Percentiles rank a stretch among this genome's conserved stretches.
phyloP scores from a whole-genome alignment of 208 protist genomes.

The Balamuthia mandrillaris region DNA sequence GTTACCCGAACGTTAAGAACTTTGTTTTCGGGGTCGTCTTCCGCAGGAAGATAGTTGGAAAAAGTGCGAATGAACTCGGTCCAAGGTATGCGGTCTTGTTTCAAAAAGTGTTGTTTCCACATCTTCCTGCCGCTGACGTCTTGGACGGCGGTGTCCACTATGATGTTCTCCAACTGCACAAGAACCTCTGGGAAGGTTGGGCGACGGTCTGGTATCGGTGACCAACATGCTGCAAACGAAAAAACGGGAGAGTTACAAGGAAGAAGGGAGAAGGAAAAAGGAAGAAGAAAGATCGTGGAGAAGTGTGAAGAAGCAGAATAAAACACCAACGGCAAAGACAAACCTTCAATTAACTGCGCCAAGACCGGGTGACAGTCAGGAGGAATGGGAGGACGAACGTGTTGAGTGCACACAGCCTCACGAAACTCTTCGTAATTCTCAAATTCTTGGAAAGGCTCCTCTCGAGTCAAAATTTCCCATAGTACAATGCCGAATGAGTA shows the following conservation, averaged over 20 bases:
- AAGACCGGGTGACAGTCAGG: constrained; percentile 41
- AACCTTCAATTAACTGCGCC: constrained; percentile 44
- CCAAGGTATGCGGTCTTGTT: constrained; percentile 47
- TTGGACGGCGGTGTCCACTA: constrained; percentile 21
- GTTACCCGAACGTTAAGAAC: constrained; percentile 49
- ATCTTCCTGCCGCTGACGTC: constrained; percentile 44
- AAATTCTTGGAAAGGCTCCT: constrained; percentile 56
- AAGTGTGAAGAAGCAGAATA: too few relatives aligned
- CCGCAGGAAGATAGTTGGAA: constrained; percentile 46
- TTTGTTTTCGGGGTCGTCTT: constrained; percentile 19
- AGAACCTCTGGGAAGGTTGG: constrained; percentile 20
- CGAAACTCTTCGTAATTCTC: constrained; percentile 37
- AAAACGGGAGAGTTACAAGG: neutral
- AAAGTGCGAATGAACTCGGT: constrained; percentile 60
- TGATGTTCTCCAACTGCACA: constrained; percentile 12
- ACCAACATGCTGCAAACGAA: neutral
- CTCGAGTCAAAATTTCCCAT: constrained; percentile 62
- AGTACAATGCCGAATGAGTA: constrained; percentile 71
- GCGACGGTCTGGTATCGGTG: neutral
- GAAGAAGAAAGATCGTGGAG: constrained; percentile 17
- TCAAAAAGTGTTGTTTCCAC: constrained; percentile 52
- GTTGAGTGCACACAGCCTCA: constrained; percentile 41
- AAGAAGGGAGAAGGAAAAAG: neutral
- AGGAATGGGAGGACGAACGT: constrained; percentile 51
- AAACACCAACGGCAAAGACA: too few relatives aligned